Evolutionary conservation across 148 eudicot species (phyloP).

Genomic region (Cornus kousa): DNA sequence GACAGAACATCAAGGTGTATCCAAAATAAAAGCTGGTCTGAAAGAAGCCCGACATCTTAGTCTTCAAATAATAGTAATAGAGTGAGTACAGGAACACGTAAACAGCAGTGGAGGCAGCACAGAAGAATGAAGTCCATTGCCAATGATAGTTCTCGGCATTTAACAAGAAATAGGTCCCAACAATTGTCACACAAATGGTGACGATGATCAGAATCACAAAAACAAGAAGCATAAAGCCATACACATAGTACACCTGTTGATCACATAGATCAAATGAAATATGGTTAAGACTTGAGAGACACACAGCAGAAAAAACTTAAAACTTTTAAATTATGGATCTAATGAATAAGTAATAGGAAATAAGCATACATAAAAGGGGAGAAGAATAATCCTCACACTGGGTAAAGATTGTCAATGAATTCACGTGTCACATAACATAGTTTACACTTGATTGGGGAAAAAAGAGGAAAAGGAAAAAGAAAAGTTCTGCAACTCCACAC

Average conservation of each 20-base stretch:
- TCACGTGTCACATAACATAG: neutral
- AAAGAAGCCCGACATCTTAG: conserved; percentile 79
- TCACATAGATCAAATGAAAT: neutral
- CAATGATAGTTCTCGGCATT: conserved; percentile 87
- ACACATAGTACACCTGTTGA: conserved; percentile 72
- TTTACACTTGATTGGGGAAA: neutral
- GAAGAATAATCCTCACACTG: neutral
- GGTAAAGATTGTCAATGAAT: neutral
- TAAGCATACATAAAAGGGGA: neutral
- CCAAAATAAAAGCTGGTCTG: conserved; percentile 86
- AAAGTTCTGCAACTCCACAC: neutral
- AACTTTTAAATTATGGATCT: no score
- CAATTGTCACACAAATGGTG: conserved; percentile 76
- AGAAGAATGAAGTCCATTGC: conserved; percentile 80
- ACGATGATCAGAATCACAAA: conserved; percentile 67
- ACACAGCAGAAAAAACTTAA: neutral
- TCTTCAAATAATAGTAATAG: conserved; percentile 69
- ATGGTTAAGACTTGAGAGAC: neutral
- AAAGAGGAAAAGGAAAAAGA: no score
- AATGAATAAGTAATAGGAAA: neutral
- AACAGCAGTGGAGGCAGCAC: conserved; percentile 71
- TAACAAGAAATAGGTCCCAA: conserved; percentile 77
- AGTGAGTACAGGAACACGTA: conserved; percentile 69
- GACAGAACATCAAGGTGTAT: conserved; percentile 65
- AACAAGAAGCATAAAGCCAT: conserved; percentile 73